phyloP scores from a whole-genome alignment of 192 early-diverging fungal genomes.

The Physocladia obscura region DNA sequence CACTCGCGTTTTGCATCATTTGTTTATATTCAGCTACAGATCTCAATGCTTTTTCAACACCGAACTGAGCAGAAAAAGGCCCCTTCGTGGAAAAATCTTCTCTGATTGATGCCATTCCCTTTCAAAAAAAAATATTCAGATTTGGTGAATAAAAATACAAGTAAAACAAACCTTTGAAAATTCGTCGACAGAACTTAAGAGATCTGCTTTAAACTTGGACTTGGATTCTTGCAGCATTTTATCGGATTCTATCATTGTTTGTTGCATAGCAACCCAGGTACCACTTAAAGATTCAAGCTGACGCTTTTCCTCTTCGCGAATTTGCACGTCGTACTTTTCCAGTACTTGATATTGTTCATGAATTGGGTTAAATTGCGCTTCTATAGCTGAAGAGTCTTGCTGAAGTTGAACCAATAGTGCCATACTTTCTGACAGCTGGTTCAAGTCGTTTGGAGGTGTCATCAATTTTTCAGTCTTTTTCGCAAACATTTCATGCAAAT shows the following conservation, averaged over 20 bases:
- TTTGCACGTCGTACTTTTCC: conserved; percentile 64
- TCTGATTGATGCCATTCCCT: conserved; percentile 36
- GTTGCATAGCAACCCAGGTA: conserved; percentile 49
- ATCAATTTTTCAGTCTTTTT: conserved; percentile 50
- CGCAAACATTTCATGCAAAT: conserved; percentile 57
- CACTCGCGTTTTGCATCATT: conserved; percentile 37
- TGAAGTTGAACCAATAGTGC: conserved; percentile 52
- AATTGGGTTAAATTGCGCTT: conserved; percentile 59
- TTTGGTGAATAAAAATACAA: neutral
- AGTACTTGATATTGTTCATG: conserved; percentile 62
- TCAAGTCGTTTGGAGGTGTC: conserved; percentile 55
- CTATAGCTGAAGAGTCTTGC: conserved; percentile 45
- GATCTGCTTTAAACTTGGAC: conserved; percentile 56
- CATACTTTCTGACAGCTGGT: conserved; percentile 56
- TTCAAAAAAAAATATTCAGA: neutral
- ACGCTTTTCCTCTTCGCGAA: conserved; percentile 56
- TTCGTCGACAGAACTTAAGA: conserved; percentile 52
- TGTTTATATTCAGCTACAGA: conserved; percentile 48
- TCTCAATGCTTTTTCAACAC: conserved; percentile 56
- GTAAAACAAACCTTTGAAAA: conserved; percentile 34
- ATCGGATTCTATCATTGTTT: conserved; percentile 49
- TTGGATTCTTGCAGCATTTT: conserved; percentile 58
- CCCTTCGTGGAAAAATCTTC: conserved; percentile 57
- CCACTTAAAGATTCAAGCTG: conserved; percentile 46
- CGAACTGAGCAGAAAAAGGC: conserved; percentile 47